phyloP scores from a whole-genome alignment of 768 basidiomycete genomes.

The Dictyophora rubrovolvata region DNA sequence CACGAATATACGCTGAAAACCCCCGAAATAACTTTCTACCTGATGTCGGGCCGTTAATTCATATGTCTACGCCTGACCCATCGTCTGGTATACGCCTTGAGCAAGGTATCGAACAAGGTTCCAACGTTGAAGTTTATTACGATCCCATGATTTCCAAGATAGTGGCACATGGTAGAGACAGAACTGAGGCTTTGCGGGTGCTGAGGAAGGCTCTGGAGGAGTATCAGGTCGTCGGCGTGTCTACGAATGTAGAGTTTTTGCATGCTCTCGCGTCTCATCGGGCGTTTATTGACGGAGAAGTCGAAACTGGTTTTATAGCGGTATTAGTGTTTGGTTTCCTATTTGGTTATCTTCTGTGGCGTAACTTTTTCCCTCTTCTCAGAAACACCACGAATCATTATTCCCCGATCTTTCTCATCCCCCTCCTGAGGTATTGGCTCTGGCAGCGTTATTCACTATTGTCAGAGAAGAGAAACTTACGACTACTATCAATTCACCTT shows the following conservation, averaged over 20 bases:
- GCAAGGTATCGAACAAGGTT: constrained; percentile 74
- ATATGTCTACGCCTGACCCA: constrained; percentile 70
- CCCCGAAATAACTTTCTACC: constrained; percentile 90
- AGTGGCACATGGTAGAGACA: constrained; percentile 77
- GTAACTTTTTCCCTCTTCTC: background rate
- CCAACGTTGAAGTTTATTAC: constrained; percentile 80
- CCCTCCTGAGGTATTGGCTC: constrained; percentile 55
- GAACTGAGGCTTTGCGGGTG: constrained; percentile 74
- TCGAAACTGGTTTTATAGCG: constrained; percentile 89
- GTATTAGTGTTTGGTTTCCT: constrained; percentile 27
- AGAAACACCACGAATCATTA: constrained; percentile 81
- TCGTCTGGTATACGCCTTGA: constrained; percentile 72
- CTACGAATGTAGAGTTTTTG: constrained; percentile 88
- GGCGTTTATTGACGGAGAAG: constrained; percentile 66
- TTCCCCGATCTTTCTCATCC: constrained; percentile 59
- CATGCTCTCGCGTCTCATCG: constrained; percentile 64
- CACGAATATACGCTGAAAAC: constrained; percentile 91
- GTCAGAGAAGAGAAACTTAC: constrained; percentile 45
- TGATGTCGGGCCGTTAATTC: constrained; percentile 74
- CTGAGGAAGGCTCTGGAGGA: constrained; percentile 74
- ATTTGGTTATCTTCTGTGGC: background rate
- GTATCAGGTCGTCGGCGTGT: constrained; percentile 84
- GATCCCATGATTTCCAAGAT: constrained; percentile 92
- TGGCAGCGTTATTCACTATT: constrained; percentile 67
- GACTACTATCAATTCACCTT: constrained; percentile 38